Evolutionary conservation across 2,329 filamentous ascomycete genomes (phyloP).

Genomic region (Dissoconium aciculare): DNA sequence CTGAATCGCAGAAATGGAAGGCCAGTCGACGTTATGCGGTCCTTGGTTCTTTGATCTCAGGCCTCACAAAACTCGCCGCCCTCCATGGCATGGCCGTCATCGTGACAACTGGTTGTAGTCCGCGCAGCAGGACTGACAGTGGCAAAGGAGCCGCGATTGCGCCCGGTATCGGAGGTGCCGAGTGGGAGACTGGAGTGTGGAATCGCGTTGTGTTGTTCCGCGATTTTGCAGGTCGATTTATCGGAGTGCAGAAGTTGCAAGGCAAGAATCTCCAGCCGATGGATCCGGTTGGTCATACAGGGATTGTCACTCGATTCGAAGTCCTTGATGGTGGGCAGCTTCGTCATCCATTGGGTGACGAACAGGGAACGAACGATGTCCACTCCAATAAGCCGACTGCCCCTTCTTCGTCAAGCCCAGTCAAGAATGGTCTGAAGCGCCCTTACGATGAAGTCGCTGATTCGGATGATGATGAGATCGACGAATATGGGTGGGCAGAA

Average conservation of each 20-base stretch:
- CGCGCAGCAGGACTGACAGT: constrained; percentile 49
- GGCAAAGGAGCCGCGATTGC: constrained; percentile 49
- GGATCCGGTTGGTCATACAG: constrained; percentile 27
- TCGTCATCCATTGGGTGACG: constrained; percentile 10
- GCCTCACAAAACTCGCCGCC: constrained; percentile 56
- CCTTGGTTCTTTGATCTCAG: constrained; percentile 47
- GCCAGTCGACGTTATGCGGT: constrained; percentile 42
- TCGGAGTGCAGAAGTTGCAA: constrained; percentile 31
- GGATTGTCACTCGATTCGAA: constrained; percentile 36
- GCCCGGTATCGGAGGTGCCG: constrained; percentile 56
- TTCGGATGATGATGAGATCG: constrained; percentile 47
- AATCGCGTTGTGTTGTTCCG: constrained; percentile 64
- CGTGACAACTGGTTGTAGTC: constrained; percentile 64
- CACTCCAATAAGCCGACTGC: background rate
- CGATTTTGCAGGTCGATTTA: constrained; percentile 42
- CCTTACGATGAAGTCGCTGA: constrained; percentile 42
- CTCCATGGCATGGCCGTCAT: constrained; percentile 59
- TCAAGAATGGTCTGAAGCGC: constrained; percentile 37
- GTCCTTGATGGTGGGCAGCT: constrained; percentile 31
- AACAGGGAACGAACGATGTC: background rate
- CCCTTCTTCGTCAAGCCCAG: background rate
- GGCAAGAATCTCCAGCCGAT: constrained; percentile 23
- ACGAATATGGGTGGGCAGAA: constrained; percentile 58
- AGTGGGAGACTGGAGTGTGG: constrained; percentile 68
- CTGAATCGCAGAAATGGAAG: constrained; percentile 34